Base-by-base conservation (phyloP, 2,329 filamentous ascomycete genomes). In the Boeremia lycopersici region DNA sequence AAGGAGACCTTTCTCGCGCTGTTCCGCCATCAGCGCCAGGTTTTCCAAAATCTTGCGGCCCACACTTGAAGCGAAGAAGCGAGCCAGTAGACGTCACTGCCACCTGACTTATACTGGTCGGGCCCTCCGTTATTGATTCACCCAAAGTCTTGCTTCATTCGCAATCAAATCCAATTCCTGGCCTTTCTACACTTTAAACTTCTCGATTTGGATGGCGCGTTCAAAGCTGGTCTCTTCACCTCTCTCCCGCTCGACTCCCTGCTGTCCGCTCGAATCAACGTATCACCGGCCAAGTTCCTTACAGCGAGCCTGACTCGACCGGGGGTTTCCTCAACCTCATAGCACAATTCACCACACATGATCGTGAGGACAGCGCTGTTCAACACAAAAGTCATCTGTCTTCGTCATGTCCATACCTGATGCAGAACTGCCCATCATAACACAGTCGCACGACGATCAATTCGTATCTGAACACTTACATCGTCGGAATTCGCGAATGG, bases 201-300 rank as follows among this genome's bases (percentile, higher is more conserved):
- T 43, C 28, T 59, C 30, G 8, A 62, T 70, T 64, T 72, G 67
- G 59, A 75, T 75, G 71, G 71, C 71, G 69, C 61, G 65, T 61
- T 61, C 62, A 60, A 59, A 60, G 53, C 59, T 59, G 53, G 60
- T 33, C 31, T 19, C 38, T 12, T 36, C 53, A n/a, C 30, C 39
- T 29, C 48, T 46, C 33, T 43, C 34, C 17, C 44, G 39, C 48
- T 48, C 25, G 11, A 51, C 33, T 28, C 34, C 39, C 17, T 62
- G 57, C 57, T 49, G 36, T 42, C 62, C 60, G 25, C 65, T 72
- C 39, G 57, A 65, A 53, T 57, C 63, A 25, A 64, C 55, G 42
- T 74, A 72, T 43, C 63, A 73, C 56, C 66, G 61, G 42, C 72
- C 72, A 41, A 74, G 65, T 36, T 70, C 70, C 10, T 65, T 75